Conservation (phyloP, 305 asterid genomes). For the Stenogyne calaminthoides region DNA sequence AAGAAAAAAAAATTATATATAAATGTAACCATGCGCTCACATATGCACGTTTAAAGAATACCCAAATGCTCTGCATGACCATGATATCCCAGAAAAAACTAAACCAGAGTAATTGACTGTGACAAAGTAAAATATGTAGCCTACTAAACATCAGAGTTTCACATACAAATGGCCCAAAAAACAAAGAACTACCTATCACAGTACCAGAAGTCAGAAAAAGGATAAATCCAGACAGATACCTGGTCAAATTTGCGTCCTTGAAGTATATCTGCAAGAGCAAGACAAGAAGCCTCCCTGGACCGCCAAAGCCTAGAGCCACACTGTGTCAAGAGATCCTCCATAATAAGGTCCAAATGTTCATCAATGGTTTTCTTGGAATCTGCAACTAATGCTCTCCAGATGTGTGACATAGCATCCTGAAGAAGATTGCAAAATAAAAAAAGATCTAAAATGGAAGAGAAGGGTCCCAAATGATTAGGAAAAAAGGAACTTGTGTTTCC, state of each 20-base stretch:
- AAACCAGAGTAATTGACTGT: constrained; percentile 9
- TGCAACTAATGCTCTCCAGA: constrained; percentile 87
- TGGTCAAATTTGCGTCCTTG: constrained; percentile 96
- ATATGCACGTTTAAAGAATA: not conserved
- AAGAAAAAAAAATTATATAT: not conserved
- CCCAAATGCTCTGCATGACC: constrained; percentile 13
- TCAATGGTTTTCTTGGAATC: constrained; percentile 93
- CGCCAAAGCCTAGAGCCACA: constrained; percentile 99
- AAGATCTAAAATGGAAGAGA: constrained; percentile 22
- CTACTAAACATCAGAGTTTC: not conserved
- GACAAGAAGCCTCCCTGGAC: constrained; percentile 98
- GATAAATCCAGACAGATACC: constrained; percentile 46
- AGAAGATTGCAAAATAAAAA: constrained; percentile 39
- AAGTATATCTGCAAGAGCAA: constrained; percentile 92
- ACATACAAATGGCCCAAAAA: constrained; percentile 5
- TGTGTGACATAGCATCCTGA: constrained; percentile 99
- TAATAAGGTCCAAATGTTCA: constrained; percentile 76
- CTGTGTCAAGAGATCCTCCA: constrained; percentile 88
- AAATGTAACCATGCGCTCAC: not conserved
- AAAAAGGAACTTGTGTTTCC: constrained; percentile 14
- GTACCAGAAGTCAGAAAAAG: constrained; percentile 7
- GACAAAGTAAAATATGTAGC: not conserved
- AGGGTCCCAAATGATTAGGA: constrained; percentile 3
- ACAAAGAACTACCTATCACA: constrained; percentile 13
- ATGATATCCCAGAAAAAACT: constrained; percentile 8